Evolutionary conservation across 139 green algal genomes (phyloP).

Genomic region (Chloropicon primus): DNA sequence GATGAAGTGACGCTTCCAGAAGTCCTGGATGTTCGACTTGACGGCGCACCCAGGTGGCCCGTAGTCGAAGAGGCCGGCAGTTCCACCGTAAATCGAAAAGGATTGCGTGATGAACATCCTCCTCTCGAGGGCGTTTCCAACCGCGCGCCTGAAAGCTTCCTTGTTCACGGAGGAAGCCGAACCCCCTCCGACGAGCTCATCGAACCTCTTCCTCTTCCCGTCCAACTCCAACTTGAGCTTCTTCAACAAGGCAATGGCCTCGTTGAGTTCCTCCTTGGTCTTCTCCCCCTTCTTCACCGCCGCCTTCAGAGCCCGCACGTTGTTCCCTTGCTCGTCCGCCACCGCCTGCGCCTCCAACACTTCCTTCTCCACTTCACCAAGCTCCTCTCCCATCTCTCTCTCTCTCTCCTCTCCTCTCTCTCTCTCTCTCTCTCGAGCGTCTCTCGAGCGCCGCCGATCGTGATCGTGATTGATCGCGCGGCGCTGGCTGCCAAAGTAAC

Average conservation of each 20-base stretch:
- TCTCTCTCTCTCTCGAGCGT: neutral
- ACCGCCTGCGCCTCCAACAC: neutral
- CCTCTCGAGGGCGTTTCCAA: constrained; percentile 69
- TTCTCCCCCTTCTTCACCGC: constrained; percentile 59
- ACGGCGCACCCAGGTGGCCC: constrained; percentile 90
- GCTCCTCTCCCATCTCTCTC: neutral
- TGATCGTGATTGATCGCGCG: neutral
- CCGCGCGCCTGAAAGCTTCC: constrained; percentile 56
- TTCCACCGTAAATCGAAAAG: constrained; percentile 95
- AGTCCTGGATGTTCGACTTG: constrained; percentile 80
- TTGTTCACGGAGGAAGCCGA: constrained; percentile 45
- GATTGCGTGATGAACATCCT: constrained; percentile 92
- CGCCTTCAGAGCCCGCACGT: constrained; percentile 78
- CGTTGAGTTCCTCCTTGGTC: constrained; percentile 59
- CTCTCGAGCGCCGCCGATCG: neutral
- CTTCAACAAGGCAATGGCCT: constrained; percentile 13
- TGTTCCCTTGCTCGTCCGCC: constrained; percentile 55
- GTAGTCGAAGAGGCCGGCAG: constrained; percentile 97
- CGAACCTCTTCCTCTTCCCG: neutral
- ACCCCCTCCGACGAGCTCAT: constrained; percentile 25
- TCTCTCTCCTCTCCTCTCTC: neutral
- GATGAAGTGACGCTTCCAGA: constrained; percentile 91
- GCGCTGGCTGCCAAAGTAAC: too few species aligned
- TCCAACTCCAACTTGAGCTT: constrained; percentile 69
- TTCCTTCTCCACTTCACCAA: neutral